Evolutionary conservation across 805 yeast species (phyloP).

Genomic region (Kluyveromyces lactis): DNA sequence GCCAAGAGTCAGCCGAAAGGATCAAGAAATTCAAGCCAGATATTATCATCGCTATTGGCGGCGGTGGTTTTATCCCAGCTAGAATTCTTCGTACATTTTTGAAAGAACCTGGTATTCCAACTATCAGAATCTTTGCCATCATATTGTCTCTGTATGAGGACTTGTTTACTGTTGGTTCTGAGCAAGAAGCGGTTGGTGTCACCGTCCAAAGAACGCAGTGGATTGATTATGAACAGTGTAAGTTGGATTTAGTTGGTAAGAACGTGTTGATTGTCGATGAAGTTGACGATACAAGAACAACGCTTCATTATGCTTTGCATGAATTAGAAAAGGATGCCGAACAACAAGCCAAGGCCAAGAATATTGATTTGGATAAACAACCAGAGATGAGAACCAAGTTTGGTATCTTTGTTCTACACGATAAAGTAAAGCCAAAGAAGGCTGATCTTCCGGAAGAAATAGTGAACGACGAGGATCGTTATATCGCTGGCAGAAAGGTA

Average conservation of each 20-base stretch:
- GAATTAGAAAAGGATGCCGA: slow-evolving; percentile 68
- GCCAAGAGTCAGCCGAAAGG: slow-evolving; percentile 53
- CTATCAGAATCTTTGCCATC: slow-evolving; percentile 90
- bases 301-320: slow-evolving; percentile 68
- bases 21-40: slow-evolving; percentile 74
- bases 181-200: slow-evolving; percentile 52
- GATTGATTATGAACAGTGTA: slow-evolving; percentile 66
- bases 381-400: slow-evolving; percentile 51
- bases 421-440: slow-evolving; percentile 62
- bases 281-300: slow-evolving; percentile 81
- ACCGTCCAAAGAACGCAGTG: slow-evolving; percentile 73
- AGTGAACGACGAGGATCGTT: slow-evolving; percentile 45
- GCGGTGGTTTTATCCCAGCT: slow-evolving; percentile 97
- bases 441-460: slow-evolving; percentile 64
- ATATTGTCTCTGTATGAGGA: slow-evolving; percentile 89
- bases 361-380: slow-evolving; percentile 34
- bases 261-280: slow-evolving; percentile 71
- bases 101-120: slow-evolving; percentile 80
- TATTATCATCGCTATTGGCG: slow-evolving; percentile 90
- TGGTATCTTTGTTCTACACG: slow-evolving; percentile 72
- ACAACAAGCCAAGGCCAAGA: slow-evolving; percentile 46
- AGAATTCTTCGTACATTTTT: slow-evolving; percentile 89
- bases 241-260: slow-evolving; percentile 54
- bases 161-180: slow-evolving; percentile 49
- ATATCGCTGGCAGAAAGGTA: slow-evolving; percentile 66